Evolutionary conservation across 139 green algal species (phyloP).

Genomic region (Haematococcus sp.): DNA sequence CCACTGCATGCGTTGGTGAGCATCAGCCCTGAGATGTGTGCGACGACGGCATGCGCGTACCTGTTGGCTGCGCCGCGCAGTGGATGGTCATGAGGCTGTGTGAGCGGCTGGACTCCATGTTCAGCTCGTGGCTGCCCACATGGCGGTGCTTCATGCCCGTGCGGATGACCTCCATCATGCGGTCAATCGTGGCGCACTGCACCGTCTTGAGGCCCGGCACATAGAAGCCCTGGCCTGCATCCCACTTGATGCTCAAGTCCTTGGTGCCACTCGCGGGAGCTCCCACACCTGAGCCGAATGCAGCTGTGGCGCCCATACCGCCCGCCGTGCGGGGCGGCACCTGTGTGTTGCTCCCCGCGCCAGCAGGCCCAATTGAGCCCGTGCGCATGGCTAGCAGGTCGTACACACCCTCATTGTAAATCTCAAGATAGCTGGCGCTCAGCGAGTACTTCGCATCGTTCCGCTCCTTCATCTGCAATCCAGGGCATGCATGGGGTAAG

Average conservation of each 20-base stretch:
- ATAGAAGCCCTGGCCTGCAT: constrained; percentile 71
- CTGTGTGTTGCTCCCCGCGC: not conserved
- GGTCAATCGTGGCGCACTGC: constrained; percentile 19
- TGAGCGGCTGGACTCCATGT: constrained; percentile 76
- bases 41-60: not conserved
- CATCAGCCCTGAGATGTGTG: no score
- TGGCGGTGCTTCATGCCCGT: constrained; percentile 70
- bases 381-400: constrained; percentile 63
- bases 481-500: not conserved
- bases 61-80: constrained; percentile 43
- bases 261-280: constrained; percentile 15
- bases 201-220: constrained; percentile 63
- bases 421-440: constrained; percentile 77
- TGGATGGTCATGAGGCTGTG: constrained; percentile 90
- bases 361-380: not conserved
- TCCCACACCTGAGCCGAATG: not conserved
- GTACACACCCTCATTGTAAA: constrained; percentile 90
- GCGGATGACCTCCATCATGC: constrained; percentile 58
- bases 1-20: no score
- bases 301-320: not conserved
- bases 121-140: constrained; percentile 82
- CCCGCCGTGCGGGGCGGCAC: not conserved
- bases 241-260: constrained; percentile 77
- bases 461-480: constrained; percentile 21
- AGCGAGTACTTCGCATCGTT: constrained; percentile 43